Conservation (phyloP, 768 basidiomycete species). For the Coprinopsis sp. region DNA sequence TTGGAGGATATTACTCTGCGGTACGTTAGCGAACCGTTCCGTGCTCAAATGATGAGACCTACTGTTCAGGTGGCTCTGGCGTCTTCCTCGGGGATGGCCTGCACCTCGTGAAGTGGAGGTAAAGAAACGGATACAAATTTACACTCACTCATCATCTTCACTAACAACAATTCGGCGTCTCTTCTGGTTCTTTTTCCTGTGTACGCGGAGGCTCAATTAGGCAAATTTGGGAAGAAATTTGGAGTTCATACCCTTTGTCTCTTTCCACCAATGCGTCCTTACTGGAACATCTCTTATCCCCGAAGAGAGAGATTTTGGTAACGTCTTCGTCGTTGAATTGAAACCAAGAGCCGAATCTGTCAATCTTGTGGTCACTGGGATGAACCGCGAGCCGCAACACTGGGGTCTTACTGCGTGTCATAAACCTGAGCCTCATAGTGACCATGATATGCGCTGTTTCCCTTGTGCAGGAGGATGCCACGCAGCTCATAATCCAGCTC, state of each 20-base stretch:
- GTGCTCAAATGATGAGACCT: not conserved
- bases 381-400: constrained; percentile 2
- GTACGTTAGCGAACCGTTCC: not conserved
- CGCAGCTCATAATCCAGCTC: constrained; percentile 69
- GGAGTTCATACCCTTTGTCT: constrained; percentile 19
- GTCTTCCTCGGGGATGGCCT: not conserved
- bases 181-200: constrained; percentile 24
- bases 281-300: constrained; percentile 36
- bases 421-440: constrained; percentile 87
- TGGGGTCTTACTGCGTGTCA: constrained; percentile 54
- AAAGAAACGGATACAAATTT: not conserved
- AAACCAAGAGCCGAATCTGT: constrained; percentile 73
- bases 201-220: not conserved
- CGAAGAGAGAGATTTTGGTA: constrained; percentile 52
- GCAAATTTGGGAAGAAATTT: not conserved
- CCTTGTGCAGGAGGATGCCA: constrained; percentile 86
- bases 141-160: constrained; percentile 40
- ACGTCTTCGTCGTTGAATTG: constrained; percentile 91
- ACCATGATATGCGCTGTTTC: constrained; percentile 86
- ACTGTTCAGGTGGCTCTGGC: constrained; percentile 3
- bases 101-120: not conserved
- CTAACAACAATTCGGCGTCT: constrained; percentile 54
- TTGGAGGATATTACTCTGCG: constrained; percentile 59
- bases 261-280: constrained; percentile 28
- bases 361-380: constrained; percentile 10